A percentile compares a stretch with the other conserved stretches of the same genome.
phyloP scores from a whole-genome alignment of 768 basidiomycete species.

The Suillus subalutaceus region DNA sequence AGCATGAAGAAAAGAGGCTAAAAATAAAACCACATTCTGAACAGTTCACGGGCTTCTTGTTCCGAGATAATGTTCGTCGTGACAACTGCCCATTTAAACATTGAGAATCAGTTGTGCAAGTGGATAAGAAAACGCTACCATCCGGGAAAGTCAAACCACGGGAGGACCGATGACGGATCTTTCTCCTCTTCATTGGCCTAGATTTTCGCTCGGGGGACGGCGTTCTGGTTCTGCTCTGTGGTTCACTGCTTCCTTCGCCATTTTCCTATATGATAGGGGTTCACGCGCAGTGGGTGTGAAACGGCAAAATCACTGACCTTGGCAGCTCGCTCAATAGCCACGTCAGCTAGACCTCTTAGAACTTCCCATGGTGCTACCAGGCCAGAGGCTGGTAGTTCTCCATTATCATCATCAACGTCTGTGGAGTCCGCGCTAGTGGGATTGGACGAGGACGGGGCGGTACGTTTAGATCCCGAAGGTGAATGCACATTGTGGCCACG shows the following conservation, averaged over 20 bases:
- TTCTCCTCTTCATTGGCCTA: constrained; percentile 72
- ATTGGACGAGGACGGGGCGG: constrained; percentile 62
- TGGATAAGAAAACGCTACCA: constrained; percentile 45
- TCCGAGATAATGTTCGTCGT: constrained; percentile 82
- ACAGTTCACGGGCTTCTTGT: constrained; percentile 82
- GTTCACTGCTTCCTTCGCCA: constrained; percentile 69
- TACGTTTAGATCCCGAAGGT: constrained; percentile 56
- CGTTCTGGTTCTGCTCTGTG: constrained; percentile 74
- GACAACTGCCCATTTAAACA: constrained; percentile 56
- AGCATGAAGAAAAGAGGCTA: constrained; percentile 7
- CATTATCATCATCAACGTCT: constrained; percentile 80
- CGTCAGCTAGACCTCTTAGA: constrained; percentile 77
- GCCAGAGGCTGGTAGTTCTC: constrained; percentile 79
- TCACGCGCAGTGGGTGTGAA: neutral
- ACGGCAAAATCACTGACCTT: constrained; percentile 50
- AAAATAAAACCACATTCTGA: constrained; percentile 62
- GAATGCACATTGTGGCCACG: constrained; percentile 30
- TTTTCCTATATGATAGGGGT: constrained; percentile 56
- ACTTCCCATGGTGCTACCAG: constrained; percentile 90
- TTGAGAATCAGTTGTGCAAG: constrained; percentile 9
- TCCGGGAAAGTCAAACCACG: constrained; percentile 74
- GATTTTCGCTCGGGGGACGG: constrained; percentile 71
- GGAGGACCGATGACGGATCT: constrained; percentile 63
- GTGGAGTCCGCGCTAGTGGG: constrained; percentile 81
- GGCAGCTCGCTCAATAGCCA: constrained; percentile 76